Conservation (phyloP, 306 rosid species). For the Rosa lucieae region DNA sequence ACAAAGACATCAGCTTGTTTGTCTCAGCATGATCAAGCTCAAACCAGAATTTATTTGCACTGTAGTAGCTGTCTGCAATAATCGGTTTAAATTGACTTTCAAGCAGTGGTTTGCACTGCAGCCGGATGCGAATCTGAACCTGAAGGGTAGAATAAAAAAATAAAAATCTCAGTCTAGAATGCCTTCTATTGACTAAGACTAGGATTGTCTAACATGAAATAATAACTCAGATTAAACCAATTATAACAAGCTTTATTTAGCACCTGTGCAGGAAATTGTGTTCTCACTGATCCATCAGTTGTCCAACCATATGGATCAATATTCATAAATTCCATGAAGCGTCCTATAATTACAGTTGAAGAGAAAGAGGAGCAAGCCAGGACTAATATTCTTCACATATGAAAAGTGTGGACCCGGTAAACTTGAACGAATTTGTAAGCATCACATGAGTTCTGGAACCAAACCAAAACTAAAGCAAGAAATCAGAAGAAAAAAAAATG, state of each 20-base stretch:
- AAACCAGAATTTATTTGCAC: conserved; percentile 59
- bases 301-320: conserved; percentile 90
- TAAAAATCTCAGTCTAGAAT: conserved; percentile 4
- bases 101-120: conserved; percentile 57
- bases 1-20: conserved; percentile 43
- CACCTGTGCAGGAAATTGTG: conserved; percentile 89
- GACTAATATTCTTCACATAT: conserved; percentile 74
- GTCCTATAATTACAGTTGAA: conserved; percentile 77
- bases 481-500: neutral
- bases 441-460: conserved; percentile 29
- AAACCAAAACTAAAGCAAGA: conserved; percentile 9
- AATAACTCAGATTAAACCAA: conserved; percentile 5
- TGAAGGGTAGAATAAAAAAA: conserved; percentile 18
- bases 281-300: conserved; percentile 54
- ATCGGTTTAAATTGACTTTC: conserved; percentile 62
- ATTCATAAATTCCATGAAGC: conserved; percentile 74
- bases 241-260: conserved; percentile 7
- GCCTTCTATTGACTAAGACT: neutral
- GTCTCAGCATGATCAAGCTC: conserved; percentile 78
- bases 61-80: conserved; percentile 61
- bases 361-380: conserved; percentile 77
- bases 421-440: conserved; percentile 44
- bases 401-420: conserved; percentile 64
- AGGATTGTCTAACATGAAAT: neutral
- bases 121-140: conserved; percentile 59